Evolutionary conservation across 2,329 filamentous ascomycete species (phyloP).

Genomic region (Beauveria australis): DNA sequence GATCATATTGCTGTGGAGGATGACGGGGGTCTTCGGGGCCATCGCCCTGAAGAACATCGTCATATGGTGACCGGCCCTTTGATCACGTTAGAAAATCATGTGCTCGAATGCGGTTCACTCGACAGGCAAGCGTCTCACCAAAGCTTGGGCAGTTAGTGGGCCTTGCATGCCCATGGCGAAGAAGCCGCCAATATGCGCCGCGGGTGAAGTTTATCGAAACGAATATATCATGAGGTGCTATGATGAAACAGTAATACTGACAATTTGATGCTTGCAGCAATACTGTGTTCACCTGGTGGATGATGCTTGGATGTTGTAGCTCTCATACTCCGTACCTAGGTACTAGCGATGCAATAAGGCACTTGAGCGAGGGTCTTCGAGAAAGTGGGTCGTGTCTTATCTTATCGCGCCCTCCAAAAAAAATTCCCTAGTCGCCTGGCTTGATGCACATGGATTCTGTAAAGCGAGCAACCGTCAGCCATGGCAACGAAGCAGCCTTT

Average conservation of each 20-base stretch:
- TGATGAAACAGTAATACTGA: background rate
- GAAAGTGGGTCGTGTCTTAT: slow-evolving; percentile 2
- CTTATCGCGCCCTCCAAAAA: slow-evolving; percentile 12
- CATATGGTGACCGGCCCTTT: slow-evolving; percentile 53
- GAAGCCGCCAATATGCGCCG: background rate
- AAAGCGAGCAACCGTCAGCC: slow-evolving; percentile 13
- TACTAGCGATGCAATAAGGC: background rate
- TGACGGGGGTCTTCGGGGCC: slow-evolving; percentile 20
- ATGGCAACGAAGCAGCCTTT: slow-evolving; percentile 56
- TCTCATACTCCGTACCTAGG: background rate
- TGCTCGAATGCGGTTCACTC: background rate
- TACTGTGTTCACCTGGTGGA: background rate
- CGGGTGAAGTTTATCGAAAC: background rate
- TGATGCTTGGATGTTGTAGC: slow-evolving; percentile 1
- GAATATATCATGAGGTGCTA: background rate
- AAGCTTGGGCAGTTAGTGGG: slow-evolving; percentile 47
- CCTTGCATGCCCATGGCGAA: slow-evolving; percentile 43
- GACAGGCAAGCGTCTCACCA: slow-evolving; percentile 32
- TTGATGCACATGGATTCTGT: background rate
- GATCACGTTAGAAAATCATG: slow-evolving; percentile 3
- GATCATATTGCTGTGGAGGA: slow-evolving; percentile 43
- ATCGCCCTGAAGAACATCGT: slow-evolving; percentile 45
- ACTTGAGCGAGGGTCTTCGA: background rate
- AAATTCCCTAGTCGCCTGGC: background rate
- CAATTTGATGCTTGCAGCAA: slow-evolving; percentile 10